phyloP scores from a whole-genome alignment of 306 rosid species.

The Boehmeria nivea region DNA sequence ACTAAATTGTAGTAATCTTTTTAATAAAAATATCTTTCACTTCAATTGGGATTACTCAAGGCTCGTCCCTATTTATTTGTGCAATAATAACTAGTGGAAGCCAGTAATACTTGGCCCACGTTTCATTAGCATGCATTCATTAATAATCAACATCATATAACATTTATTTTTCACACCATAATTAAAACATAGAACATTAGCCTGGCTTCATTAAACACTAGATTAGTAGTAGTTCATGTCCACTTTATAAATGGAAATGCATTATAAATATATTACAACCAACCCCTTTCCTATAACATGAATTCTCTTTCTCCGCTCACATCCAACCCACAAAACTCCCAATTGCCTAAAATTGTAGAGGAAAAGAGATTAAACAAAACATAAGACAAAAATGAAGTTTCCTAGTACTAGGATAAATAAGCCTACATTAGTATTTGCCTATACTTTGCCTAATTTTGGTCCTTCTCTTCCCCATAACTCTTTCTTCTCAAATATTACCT shows the following conservation, averaged over 20 bases:
- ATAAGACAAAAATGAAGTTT: slow-evolving; percentile 19
- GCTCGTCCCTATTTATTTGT: no score
- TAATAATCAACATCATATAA: no score
- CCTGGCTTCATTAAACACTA: slow-evolving; percentile 15
- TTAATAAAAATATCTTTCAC: no score
- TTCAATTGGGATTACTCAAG: no score
- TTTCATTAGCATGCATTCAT: no score
- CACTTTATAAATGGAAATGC: slow-evolving; percentile 10
- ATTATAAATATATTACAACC: slow-evolving; percentile 28
- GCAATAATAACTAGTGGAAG: no score
- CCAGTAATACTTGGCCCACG: no score
- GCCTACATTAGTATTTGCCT: slow-evolving; percentile 27
- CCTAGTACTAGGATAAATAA: slow-evolving; percentile 21
- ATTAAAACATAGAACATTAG: no score
- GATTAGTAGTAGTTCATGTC: slow-evolving; percentile 20
- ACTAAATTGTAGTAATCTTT: no score
- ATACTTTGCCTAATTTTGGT: slow-evolving; percentile 18
- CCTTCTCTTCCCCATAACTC: slow-evolving; percentile 12
- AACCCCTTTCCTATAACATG: slow-evolving; percentile 19
- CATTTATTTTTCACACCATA: no score
- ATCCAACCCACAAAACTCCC: not conserved
- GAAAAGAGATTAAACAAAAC: not conserved
- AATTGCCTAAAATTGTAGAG: not conserved
- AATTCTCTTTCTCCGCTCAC: slow-evolving; percentile 3
- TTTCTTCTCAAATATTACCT: not conserved